Conservation (phyloP, 352 stramenopile species). For the Phytophthora sp. region DNA sequence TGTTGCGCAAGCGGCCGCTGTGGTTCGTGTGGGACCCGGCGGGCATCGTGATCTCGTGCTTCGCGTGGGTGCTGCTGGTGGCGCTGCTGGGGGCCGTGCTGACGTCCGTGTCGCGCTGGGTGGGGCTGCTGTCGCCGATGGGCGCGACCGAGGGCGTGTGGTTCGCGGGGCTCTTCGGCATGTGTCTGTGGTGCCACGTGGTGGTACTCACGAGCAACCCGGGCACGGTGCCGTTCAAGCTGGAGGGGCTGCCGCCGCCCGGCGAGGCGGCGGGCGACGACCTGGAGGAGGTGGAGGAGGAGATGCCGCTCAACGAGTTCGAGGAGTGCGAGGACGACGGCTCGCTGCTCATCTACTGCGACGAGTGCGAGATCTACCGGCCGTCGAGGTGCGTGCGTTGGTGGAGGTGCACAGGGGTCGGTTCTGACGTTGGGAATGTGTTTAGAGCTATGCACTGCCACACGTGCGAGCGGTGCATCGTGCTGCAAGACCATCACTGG, state of each 20-base stretch:
- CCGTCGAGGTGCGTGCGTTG: constrained; percentile 54
- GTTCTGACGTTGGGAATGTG: too few species aligned
- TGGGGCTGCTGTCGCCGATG: constrained; percentile 57
- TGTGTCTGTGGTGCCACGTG: constrained; percentile 78
- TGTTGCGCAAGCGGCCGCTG: constrained; percentile 4
- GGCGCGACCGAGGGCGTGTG: constrained; percentile 49
- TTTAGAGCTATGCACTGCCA: constrained; percentile 77
- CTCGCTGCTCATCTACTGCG: constrained; percentile 79
- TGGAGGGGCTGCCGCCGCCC: constrained; percentile 24
- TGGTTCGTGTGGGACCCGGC: constrained; percentile 75
- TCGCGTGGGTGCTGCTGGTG: constrained; percentile 65
- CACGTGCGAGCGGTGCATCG: constrained; percentile 77
- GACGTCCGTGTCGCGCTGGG: constrained; percentile 58
- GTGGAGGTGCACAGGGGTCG: not conserved
- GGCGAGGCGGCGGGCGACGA: constrained; percentile 23
- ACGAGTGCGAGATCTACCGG: constrained; percentile 80
- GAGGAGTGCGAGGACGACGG: constrained; percentile 78
- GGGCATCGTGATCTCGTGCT: constrained; percentile 67
- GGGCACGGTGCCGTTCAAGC: constrained; percentile 62
- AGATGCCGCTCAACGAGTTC: constrained; percentile 70
- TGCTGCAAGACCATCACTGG: constrained; percentile 88
- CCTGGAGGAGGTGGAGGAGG: constrained; percentile 57
- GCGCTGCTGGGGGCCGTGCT: constrained; percentile 48
- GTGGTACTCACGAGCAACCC: constrained; percentile 82
- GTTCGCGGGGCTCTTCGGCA: constrained; percentile 61